These are phyloP conservation scores for Hygrocybe coccinea DNA, from an alignment of 768 basidiomycete genomes.

Conservation along the genomic window DNA sequence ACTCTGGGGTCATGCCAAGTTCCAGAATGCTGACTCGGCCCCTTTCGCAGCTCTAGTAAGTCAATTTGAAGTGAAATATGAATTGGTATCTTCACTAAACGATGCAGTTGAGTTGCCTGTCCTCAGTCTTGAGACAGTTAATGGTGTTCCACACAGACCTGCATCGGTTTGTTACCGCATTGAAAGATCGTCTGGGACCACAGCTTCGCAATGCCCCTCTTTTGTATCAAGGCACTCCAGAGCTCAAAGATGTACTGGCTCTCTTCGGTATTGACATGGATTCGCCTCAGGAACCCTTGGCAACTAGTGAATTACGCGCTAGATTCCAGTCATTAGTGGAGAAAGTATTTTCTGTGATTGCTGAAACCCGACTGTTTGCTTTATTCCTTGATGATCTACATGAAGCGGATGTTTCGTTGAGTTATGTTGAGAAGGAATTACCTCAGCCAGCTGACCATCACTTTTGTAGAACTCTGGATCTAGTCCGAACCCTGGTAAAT, in stretches of 20 bases:
- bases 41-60: slow-evolving; percentile 64
- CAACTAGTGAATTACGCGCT: slow-evolving; percentile 58
- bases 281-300: slow-evolving; percentile 49
- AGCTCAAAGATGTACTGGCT: slow-evolving; percentile 57
- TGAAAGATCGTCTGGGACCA: slow-evolving; percentile 60
- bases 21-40: slow-evolving; percentile 57
- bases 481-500: slow-evolving; percentile 59
- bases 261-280: slow-evolving; percentile 51
- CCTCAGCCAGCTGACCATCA: slow-evolving; percentile 3
- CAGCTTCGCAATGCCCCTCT: slow-evolving; percentile 66
- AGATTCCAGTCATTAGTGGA: slow-evolving; percentile 68
- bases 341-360: slow-evolving; percentile 62
- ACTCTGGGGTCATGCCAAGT: slow-evolving; percentile 75
- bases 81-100: not conserved
- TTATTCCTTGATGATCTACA: slow-evolving; percentile 72
- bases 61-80: not conserved
- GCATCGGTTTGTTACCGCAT: slow-evolving; percentile 55
- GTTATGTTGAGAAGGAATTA: not conserved
- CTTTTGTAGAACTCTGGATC: slow-evolving; percentile 52
- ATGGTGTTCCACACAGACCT: slow-evolving; percentile 71
- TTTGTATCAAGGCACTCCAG: slow-evolving; percentile 66
- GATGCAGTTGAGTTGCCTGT: slow-evolving; percentile 56
- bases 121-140: slow-evolving; percentile 66
- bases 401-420: slow-evolving; percentile 66
- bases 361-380: slow-evolving; percentile 66